phyloP scores from a whole-genome alignment of 2,329 filamentous ascomycete species.

The Phaeosphaeria sp. region DNA sequence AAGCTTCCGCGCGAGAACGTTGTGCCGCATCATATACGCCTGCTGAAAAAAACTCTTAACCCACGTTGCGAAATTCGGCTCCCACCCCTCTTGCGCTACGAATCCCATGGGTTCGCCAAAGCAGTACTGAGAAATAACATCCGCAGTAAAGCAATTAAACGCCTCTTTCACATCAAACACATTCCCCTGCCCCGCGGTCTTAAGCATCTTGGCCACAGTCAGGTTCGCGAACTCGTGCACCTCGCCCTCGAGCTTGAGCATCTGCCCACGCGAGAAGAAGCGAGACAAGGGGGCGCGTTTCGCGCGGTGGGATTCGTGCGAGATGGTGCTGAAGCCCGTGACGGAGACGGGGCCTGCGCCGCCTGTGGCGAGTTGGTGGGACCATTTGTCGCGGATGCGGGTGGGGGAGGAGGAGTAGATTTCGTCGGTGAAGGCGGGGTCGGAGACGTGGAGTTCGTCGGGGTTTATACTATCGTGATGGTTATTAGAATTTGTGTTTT shows the following conservation, averaged over 20 bases:
- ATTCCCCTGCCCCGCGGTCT: slow-evolving; percentile 26
- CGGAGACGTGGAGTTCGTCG: slow-evolving; percentile 41
- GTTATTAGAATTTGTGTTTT: slow-evolving; percentile 4
- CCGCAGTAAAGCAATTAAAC: slow-evolving; percentile 36
- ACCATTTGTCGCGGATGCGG: slow-evolving; percentile 26
- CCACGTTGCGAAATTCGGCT: slow-evolving; percentile 36
- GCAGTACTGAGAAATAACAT: slow-evolving; percentile 34
- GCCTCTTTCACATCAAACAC: slow-evolving; percentile 34
- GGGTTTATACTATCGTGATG: slow-evolving; percentile 35
- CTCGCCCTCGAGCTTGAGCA: slow-evolving; percentile 33
- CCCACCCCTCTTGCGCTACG: slow-evolving; percentile 35
- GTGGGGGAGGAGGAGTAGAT: slow-evolving; percentile 39
- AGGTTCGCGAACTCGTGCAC: slow-evolving; percentile 25
- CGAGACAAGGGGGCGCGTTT: slow-evolving; percentile 41
- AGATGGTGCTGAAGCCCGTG: slow-evolving; percentile 35
- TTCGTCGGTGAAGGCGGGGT: slow-evolving; percentile 41
- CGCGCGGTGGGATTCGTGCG: slow-evolving; percentile 42
- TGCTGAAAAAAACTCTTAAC: slow-evolving; percentile 34
- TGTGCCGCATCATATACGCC: slow-evolving; percentile 38
- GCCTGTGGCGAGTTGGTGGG: slow-evolving; percentile 33
- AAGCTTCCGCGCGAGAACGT: slow-evolving; percentile 28
- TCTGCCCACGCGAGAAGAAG: slow-evolving; percentile 46
- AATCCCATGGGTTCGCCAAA: slow-evolving; percentile 38
- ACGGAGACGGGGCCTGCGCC: slow-evolving; percentile 31
- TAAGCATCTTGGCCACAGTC: slow-evolving; percentile 25